Conservation (phyloP, 805 yeast genomes). For the Ogataea dorogensis region DNA sequence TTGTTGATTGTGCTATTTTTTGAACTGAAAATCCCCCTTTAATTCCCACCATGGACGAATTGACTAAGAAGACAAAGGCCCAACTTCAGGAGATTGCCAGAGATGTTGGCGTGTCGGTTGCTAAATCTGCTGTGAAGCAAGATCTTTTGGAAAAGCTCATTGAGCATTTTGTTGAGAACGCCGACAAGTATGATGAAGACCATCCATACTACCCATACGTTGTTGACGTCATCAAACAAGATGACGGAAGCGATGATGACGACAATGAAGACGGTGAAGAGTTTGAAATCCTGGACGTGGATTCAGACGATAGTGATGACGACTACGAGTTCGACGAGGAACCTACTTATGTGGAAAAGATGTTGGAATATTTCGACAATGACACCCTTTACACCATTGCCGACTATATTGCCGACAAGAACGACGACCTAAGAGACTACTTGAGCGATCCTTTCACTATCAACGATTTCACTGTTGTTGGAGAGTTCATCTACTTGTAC, state of each 20-base stretch:
- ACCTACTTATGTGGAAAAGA: constrained; percentile 8
- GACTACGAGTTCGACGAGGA: constrained; percentile 7
- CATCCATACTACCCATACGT: constrained; percentile 32
- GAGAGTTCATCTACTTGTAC: constrained; percentile 25
- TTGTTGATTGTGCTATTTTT: constrained; percentile 1
- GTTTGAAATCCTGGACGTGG: constrained; percentile 31
- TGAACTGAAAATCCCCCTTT: background rate
- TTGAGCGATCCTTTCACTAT: constrained; percentile 35
- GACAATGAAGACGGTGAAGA: constrained; percentile 61
- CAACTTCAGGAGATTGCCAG: constrained; percentile 33
- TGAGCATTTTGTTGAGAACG: constrained; percentile 24
- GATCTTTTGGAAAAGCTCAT: constrained; percentile 27
- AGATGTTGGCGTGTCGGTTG: constrained; percentile 26
- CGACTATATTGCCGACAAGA: constrained; percentile 27
- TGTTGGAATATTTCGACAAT: constrained; percentile 11
- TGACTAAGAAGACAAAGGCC: constrained; percentile 32
- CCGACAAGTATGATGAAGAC: constrained; percentile 21
- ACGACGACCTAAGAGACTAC: constrained; percentile 30
- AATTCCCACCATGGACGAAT: constrained; percentile 17
- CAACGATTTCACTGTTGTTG: constrained; percentile 25
- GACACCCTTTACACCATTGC: constrained; percentile 16
- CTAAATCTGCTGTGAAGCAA: constrained; percentile 28
- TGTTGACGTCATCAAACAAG: constrained; percentile 11
- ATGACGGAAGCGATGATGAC: constrained; percentile 15
- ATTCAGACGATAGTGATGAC: constrained; percentile 12